Percentiles rank a stretch among this genome's conserved stretches.
These are phyloP conservation scores for Phytopythium oedochilum DNA, from an alignment of 352 stramenopile genomes.

Conservation along the genomic window DNA sequence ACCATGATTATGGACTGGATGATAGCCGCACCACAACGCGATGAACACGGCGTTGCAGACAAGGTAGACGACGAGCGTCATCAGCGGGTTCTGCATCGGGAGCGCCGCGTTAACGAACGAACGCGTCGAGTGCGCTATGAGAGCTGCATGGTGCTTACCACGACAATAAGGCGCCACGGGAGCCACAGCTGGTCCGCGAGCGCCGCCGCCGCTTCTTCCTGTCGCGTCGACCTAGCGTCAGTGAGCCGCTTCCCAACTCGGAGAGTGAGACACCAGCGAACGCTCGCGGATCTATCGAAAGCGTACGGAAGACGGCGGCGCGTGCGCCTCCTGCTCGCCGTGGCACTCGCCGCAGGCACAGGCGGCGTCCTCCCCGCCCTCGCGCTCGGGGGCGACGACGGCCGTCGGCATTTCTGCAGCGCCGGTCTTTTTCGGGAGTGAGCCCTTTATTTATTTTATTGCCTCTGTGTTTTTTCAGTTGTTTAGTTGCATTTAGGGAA, in stretches of 20 bases:
- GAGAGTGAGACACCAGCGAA: background rate
- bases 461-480: background rate
- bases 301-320: background rate
- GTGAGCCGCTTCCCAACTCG: too few species aligned
- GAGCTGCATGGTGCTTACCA: too few species aligned
- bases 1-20: background rate
- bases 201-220: conserved; percentile 11
- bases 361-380: background rate
- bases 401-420: conserved; percentile 6
- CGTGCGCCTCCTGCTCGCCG: background rate
- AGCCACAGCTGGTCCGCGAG: conserved; percentile 70
- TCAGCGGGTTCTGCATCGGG: conserved; percentile 40
- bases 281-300: background rate
- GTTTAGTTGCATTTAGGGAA: background rate
- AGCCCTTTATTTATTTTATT: too few species aligned
- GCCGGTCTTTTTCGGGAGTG: too few species aligned
- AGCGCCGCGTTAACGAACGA: background rate
- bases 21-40: conserved; percentile 24
- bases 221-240: background rate
- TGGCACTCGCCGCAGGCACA: conserved; percentile 1
- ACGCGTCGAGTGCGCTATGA: too few species aligned
- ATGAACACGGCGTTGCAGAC: conserved; percentile 61
- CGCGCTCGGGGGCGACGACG: conserved; percentile 4
- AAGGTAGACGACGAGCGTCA: conserved; percentile 43
- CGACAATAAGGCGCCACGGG: conserved; percentile 52